Evolutionary conservation across 2,329 filamentous ascomycete genomes (phyloP).

Genomic region (Hymenoscyphus repandus): DNA sequence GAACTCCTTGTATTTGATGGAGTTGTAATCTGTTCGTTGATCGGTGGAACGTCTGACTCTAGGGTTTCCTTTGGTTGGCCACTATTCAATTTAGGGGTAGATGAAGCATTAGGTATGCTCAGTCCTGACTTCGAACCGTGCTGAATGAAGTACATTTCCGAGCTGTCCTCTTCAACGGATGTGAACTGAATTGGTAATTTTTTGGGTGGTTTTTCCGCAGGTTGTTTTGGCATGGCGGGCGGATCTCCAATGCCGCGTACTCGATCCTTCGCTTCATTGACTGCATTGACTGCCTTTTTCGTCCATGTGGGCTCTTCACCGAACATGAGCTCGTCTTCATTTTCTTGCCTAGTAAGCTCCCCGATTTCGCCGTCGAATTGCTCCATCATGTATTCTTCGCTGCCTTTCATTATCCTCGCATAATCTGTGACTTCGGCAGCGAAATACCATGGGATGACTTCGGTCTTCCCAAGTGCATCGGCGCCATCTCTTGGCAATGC

Average conservation of each 20-base stretch:
- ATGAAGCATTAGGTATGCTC: constrained; percentile 13
- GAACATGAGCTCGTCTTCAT: constrained; percentile 87
- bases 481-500: constrained; percentile 78
- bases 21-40: not conserved
- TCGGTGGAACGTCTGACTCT: constrained; percentile 1
- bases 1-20: not conserved
- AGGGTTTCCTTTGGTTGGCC: not conserved
- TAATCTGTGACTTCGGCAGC: constrained; percentile 93
- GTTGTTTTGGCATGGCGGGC: constrained; percentile 46
- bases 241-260: constrained; percentile 62
- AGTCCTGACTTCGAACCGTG: constrained; percentile 40
- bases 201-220: constrained; percentile 42
- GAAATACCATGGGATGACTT: constrained; percentile 91
- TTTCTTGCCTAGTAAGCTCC: constrained; percentile 69
- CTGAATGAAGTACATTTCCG: constrained; percentile 46
- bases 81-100: constrained; percentile 2
- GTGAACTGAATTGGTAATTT: constrained; percentile 45
- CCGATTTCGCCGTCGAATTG: constrained; percentile 78
- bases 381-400: constrained; percentile 75
- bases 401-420: constrained; percentile 91
- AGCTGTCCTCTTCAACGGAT: constrained; percentile 38
- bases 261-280: constrained; percentile 73
- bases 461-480: constrained; percentile 61
- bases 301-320: constrained; percentile 93
- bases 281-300: constrained; percentile 70